Conservation (phyloP, 306 rosid species). For the Citrullus mucosospermus region DNA sequence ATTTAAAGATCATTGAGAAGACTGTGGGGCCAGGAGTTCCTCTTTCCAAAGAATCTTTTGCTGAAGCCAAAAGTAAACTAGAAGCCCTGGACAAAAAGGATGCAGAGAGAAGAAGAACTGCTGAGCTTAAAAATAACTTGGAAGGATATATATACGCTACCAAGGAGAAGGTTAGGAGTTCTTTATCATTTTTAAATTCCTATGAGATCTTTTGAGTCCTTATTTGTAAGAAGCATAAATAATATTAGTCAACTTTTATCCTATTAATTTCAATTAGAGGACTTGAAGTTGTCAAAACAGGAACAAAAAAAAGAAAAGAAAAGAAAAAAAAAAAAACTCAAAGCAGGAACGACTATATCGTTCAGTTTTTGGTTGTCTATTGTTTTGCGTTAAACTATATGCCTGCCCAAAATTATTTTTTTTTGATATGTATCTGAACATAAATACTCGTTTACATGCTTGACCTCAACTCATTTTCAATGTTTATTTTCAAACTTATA, state of each 20-base stretch:
- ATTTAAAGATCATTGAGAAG: slow-evolving; percentile 57
- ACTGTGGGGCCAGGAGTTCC: slow-evolving; percentile 49
- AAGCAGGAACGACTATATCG: background rate
- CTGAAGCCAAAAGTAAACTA: slow-evolving; percentile 60
- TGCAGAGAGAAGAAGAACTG: slow-evolving; percentile 86
- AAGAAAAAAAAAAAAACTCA: background rate
- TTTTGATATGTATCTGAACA: background rate
- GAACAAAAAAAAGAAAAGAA: background rate
- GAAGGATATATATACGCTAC: slow-evolving; percentile 86
- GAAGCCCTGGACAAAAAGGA: slow-evolving; percentile 78
- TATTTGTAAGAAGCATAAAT: background rate
- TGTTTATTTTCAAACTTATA: background rate
- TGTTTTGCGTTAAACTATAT: background rate
- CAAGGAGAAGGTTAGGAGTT: slow-evolving; percentile 72
- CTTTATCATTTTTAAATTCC: slow-evolving; percentile 6
- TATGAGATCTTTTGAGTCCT: background rate
- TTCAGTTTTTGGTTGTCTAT: background rate
- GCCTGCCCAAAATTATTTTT: background rate
- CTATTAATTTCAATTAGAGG: background rate
- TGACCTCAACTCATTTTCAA: background rate
- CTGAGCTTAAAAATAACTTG: slow-evolving; percentile 78
- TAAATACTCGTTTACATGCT: background rate
- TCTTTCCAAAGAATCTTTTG: slow-evolving; percentile 56
- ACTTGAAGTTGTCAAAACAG: background rate
- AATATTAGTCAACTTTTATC: background rate